Percentiles rank a stretch among this genome's conserved stretches.
These are phyloP conservation scores for Ochetophila trinervis DNA, from an alignment of 306 rosid genomes.

Conservation along the genomic window DNA sequence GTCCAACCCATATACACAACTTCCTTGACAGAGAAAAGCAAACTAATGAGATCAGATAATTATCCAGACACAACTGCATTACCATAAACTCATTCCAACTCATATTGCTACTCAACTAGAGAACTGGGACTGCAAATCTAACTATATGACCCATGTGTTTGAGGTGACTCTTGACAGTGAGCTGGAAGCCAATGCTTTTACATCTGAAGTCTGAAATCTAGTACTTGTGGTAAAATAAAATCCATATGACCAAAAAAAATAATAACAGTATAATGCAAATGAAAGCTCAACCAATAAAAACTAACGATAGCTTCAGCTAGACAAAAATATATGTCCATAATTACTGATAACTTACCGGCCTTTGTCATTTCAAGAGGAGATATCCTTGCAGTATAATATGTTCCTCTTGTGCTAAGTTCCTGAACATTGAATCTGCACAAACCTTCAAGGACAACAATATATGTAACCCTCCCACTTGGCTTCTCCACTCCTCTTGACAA, in stretches of 20 bases:
- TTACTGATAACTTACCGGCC: constrained; percentile 52
- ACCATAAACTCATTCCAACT: not conserved
- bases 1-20: too few relatives aligned
- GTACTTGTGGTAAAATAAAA: not conserved
- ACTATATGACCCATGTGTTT: not conserved
- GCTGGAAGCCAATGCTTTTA: not conserved
- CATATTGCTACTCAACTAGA: not conserved
- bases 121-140: not conserved
- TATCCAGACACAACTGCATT: too few relatives aligned
- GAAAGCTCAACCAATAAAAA: constrained; percentile 3
- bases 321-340: not conserved
- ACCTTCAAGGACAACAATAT: constrained; percentile 95
- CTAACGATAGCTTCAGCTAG: not conserved
- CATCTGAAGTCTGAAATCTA: not conserved
- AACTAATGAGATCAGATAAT: too few relatives aligned
- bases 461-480: constrained; percentile 97
- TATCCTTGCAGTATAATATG: constrained; percentile 86
- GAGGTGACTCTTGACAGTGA: not conserved
- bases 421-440: constrained; percentile 89
- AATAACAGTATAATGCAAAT: not conserved
- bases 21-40: too few relatives aligned
- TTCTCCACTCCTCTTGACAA: constrained; percentile 99
- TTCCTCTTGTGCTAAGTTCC: constrained; percentile 94
- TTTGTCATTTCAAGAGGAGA: constrained; percentile 89
- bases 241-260: not conserved